Base-by-base conservation (phyloP, 2,329 filamentous ascomycete genomes). In the Herpotrichia juniperi region DNA sequence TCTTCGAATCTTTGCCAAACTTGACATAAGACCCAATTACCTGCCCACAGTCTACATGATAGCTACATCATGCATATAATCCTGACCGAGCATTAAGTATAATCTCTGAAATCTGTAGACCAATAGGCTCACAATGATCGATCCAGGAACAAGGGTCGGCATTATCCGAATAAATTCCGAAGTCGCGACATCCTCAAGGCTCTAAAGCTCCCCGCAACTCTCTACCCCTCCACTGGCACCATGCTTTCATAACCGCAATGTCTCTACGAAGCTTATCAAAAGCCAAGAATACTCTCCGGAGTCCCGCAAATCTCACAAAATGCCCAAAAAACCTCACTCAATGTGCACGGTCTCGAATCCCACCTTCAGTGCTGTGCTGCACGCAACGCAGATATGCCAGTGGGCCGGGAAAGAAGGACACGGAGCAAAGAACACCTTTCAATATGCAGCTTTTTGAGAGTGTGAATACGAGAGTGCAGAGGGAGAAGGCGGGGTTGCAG, bases 361-460 rank as follows among this genome's bases (percentile, higher is more conserved):
- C n/a, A n/a, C n/a, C n/a, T n/a, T n/a, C 28, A 31, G 28, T 31
- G 28, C 28, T 31, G 9, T n/a, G n/a, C n/a, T n/a, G n/a, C n/a
- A n/a, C n/a, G 8, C 42, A 39, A 32, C 42, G 48, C 47, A 56
- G 26, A 50, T 60, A 30, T 67, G 61, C 45, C 65, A 75, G 62
- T 77, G 76, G 66, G 73, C 72, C 43, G 72, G 69, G 42, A 49
- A 56, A 10, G 8, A 53, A 46, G 14, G 46, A 61, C 9, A 39
- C 50, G 31, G 63, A 71, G 9, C 59, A 66, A 24, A 74, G 75
- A 30, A 64, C 74, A 52, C 79, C 81, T 1, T 87, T 87, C 74
- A 82, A 84, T 64, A 78, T 79, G 28, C 84, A 87, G 66, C 62
- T 88, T 39, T 86, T 85, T 57, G 82, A 87, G 64, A 87, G 83